Percentiles rank a stretch among this genome's conserved stretches.
Evolutionary conservation across 805 yeast species (phyloP).

Genomic region (Metschnikowia lachancei): DNA sequence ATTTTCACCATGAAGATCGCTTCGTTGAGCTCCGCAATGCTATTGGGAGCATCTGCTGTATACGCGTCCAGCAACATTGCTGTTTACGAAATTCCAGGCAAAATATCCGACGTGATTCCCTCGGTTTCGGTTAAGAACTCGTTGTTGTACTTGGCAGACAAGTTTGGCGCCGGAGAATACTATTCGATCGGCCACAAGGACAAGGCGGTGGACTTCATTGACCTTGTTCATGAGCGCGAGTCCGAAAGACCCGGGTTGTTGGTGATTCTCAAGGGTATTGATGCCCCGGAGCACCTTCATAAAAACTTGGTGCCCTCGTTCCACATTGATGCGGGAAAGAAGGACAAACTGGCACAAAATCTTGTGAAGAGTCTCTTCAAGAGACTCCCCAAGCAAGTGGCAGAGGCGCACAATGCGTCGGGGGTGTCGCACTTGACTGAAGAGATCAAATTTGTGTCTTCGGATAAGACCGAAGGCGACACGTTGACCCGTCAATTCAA

Average conservation of each 20-base stretch:
- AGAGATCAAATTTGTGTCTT: constrained; percentile 25
- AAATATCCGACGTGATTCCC: constrained; percentile 4
- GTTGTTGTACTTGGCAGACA: constrained; percentile 45
- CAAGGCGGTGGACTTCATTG: constrained; percentile 29
- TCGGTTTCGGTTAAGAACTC: constrained; percentile 29
- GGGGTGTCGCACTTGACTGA: constrained; percentile 23
- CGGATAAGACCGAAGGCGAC: constrained; percentile 6
- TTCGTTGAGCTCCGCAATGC: constrained; percentile 14
- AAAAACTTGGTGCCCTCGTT: constrained; percentile 22
- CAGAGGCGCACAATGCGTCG: constrained; percentile 9
- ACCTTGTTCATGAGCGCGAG: constrained; percentile 15
- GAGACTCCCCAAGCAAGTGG: constrained; percentile 23
- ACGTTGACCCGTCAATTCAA: constrained; percentile 22
- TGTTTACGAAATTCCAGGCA: constrained; percentile 17
- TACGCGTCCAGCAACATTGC: constrained; percentile 18
- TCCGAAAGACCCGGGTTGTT: constrained; percentile 31
- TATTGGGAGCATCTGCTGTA: constrained; percentile 15
- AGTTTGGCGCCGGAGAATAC: constrained; percentile 39
- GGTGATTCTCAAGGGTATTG: constrained; percentile 43
- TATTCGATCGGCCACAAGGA: constrained; percentile 31
- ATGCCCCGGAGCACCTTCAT: constrained; percentile 31
- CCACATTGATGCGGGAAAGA: constrained; percentile 15
- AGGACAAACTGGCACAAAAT: constrained; percentile 9
- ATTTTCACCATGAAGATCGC: constrained; percentile 18
- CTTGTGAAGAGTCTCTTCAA: constrained; percentile 18